A percentile compares a stretch with the other conserved stretches of the same genome.
phyloP scores from a whole-genome alignment of 2,329 filamentous ascomycete genomes.

The Myrmaecium sp. region DNA sequence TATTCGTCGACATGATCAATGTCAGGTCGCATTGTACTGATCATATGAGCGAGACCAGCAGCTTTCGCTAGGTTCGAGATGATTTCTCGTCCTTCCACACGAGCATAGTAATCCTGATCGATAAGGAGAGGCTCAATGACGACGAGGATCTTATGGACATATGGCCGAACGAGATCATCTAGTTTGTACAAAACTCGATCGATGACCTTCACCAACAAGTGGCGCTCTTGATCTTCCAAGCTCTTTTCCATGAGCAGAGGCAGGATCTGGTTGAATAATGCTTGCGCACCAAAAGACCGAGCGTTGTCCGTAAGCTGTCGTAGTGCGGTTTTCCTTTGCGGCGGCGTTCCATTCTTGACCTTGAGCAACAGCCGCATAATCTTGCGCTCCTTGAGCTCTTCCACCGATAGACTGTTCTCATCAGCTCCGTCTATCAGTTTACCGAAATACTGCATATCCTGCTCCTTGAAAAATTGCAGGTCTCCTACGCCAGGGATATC shows the following conservation, averaged over 20 bases:
- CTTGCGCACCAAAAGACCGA: conserved; percentile 81
- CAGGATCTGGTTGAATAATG: conserved; percentile 93
- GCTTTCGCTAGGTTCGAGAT: conserved; percentile 97
- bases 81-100: conserved; percentile 94
- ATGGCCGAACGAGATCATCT: conserved; percentile 87
- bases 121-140: conserved; percentile 98
- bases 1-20: conserved; percentile 98
- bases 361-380: conserved; percentile 95
- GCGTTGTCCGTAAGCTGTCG: conserved; percentile 97
- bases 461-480: conserved; percentile 92
- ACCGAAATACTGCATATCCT: conserved; percentile 97
- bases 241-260: conserved; percentile 97
- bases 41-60: conserved; percentile 94
- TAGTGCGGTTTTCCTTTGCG: conserved; percentile 95
- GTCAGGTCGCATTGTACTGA: conserved; percentile 96
- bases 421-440: conserved; percentile 91
- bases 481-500: conserved; percentile 95
- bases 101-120: conserved; percentile 97
- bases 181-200: conserved; percentile 97
- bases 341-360: conserved; percentile 97
- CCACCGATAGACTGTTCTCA: conserved; percentile 75
- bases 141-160: conserved; percentile 94
- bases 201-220: conserved; percentile 96
- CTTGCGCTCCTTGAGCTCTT: conserved; percentile 93
- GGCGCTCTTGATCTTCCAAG: conserved; percentile 91